These are phyloP conservation scores for Cyclotella kingstonii DNA, from an alignment of 108 stramenopile genomes.

Conservation along the genomic window DNA sequence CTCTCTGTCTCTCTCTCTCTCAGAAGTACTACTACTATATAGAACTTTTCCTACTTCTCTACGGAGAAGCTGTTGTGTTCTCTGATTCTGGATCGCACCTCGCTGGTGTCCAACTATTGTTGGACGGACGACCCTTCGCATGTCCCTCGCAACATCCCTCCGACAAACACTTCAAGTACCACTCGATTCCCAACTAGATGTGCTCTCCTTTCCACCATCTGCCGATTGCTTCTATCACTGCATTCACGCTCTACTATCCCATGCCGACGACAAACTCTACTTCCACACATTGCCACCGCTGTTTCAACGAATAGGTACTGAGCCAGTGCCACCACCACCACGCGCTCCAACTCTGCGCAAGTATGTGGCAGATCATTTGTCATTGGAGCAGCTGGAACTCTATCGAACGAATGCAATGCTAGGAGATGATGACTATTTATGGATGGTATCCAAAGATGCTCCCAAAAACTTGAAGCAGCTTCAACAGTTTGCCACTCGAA, in stretches of 20 bases:
- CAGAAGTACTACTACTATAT: too few species aligned
- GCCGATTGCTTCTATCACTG: constrained; percentile 46
- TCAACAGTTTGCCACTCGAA: constrained; percentile 17
- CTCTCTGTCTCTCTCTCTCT: too few species aligned
- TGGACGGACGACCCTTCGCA: too few species aligned
- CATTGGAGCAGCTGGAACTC: constrained; percentile 20
- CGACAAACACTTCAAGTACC: constrained; percentile 24
- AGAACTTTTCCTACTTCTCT: too few species aligned
- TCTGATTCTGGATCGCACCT: too few species aligned
- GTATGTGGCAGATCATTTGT: constrained; percentile 30
- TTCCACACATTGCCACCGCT: background rate
- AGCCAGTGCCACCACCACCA: constrained; percentile 1
- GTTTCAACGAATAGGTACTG: background rate
- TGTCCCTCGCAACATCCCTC: constrained; percentile 38
- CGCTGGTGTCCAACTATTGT: too few species aligned
- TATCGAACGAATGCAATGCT: constrained; percentile 35
- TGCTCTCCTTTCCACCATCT: constrained; percentile 27
- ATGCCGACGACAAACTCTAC: background rate
- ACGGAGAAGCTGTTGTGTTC: too few species aligned
- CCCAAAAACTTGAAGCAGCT: constrained; percentile 24
- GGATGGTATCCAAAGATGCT: constrained; percentile 12
- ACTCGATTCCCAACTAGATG: constrained; percentile 13
- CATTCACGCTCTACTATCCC: constrained; percentile 21
- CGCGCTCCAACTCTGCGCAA: constrained; percentile 28
- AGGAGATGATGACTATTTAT: constrained; percentile 28